Evolutionary conservation across 1,139 yeast genomes (phyloP).

Genomic region (Protomyces inundatus): DNA sequence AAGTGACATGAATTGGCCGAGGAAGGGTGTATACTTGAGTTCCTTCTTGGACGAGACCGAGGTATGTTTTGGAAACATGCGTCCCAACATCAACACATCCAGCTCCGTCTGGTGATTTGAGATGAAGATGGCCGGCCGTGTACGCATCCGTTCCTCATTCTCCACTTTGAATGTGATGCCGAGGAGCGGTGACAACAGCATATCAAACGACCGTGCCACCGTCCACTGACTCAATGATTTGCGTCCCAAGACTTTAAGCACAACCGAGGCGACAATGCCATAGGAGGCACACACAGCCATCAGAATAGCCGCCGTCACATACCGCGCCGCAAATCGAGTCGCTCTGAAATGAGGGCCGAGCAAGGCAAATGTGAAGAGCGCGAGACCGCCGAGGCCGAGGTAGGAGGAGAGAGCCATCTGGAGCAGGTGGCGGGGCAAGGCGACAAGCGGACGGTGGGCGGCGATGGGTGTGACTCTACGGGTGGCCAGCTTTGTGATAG

Average conservation of each 20-base stretch:
- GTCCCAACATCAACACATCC: conserved; percentile 21
- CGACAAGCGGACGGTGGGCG: too few relatives aligned
- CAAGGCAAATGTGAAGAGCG: conserved; percentile 5
- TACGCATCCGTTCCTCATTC: conserved; percentile 51
- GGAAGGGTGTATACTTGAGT: conserved; percentile 76
- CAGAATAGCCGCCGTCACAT: conserved; percentile 37
- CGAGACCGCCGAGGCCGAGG: not conserved
- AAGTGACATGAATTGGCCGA: conserved; percentile 93
- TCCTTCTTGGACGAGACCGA: conserved; percentile 89
- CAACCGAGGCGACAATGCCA: conserved; percentile 70
- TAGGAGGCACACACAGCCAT: conserved; percentile 30
- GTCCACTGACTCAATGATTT: conserved; percentile 81
- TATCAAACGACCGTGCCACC: conserved; percentile 77
- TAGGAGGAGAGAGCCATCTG: not conserved
- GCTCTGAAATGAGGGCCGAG: conserved; percentile 33
- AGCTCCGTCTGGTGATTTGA: conserved; percentile 76
- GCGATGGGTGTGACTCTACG: too few relatives aligned
- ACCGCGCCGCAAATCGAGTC: conserved; percentile 40
- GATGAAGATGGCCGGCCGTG: conserved; percentile 70
- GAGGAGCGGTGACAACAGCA: conserved; percentile 53
- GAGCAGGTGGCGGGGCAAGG: too few relatives aligned
- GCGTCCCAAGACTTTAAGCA: conserved; percentile 64
- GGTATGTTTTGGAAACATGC: conserved; percentile 76
- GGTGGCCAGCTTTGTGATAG: too few relatives aligned
- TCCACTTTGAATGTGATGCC: conserved; percentile 67